phyloP scores from a whole-genome alignment of 2,329 filamentous ascomycete species.

The Talaromyces sp. region DNA sequence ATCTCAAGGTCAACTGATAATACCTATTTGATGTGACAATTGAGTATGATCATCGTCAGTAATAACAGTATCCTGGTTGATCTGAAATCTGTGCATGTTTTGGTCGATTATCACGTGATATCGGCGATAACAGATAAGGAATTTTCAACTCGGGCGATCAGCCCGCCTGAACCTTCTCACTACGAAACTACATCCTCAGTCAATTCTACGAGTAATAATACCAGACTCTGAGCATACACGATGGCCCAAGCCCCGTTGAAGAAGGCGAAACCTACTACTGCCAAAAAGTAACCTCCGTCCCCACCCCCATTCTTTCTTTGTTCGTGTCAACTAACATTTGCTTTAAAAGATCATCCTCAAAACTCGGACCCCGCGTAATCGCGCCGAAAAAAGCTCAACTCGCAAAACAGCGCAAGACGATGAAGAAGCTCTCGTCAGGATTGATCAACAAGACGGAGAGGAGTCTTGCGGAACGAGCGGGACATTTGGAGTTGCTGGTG shows the following conservation, averaged over 20 bases:
- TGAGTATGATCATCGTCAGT: background rate
- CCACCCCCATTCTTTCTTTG: no score
- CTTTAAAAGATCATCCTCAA: slow-evolving; percentile 29
- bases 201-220: background rate
- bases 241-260: slow-evolving; percentile 19
- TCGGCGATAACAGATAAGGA: slow-evolving; percentile 18
- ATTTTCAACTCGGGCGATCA: background rate
- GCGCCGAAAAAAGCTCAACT: slow-evolving; percentile 64
- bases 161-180: background rate
- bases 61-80: background rate
- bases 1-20: no score
- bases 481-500: slow-evolving; percentile 65
- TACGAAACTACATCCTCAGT: background rate
- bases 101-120: slow-evolving; percentile 1
- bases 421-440: slow-evolving; percentile 60
- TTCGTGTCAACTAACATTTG: background rate
- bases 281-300: slow-evolving; percentile 12
- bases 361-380: slow-evolving; percentile 60
- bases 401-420: slow-evolving; percentile 60
- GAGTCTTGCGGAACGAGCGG: slow-evolving; percentile 62
- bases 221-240: background rate
- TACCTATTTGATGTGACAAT: background rate
- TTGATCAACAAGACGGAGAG: slow-evolving; percentile 65
- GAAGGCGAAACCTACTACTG: slow-evolving; percentile 9
- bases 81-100: background rate